Evolutionary conservation across 257 asterid species (phyloP), one percentile per base, ranked within the genome.

Genomic region (Fraxinus americana): DNA sequence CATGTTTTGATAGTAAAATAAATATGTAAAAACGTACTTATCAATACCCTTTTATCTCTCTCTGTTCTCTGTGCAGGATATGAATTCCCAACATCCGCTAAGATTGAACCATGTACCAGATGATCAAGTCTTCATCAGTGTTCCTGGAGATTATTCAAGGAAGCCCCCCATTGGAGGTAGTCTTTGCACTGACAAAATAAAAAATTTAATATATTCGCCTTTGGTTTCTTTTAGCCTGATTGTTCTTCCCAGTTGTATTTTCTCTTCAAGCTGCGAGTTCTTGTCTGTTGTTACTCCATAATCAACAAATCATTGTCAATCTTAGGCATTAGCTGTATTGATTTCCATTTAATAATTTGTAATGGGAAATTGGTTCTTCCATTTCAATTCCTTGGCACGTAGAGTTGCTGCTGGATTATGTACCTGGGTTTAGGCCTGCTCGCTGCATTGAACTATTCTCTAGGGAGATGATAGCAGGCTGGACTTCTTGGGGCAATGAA

Each of bases 91-190:
- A 61, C 80, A 73, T 79, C 43, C 80, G 74, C 77, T 75, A 25
- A 80, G 80, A 69, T 39, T 39, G 71, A 84, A 78, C 16, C 77
- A 12, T 39, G 80, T 88, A n/a, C 93, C 94, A 4, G 88, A 90
- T 63, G 87, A 88, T 78, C 90, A 81, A 83, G 92, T 93, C 11
- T 73, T 93, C 84, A 80, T 95, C 82, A 95, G 97, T 75, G 86
- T 95, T 70, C 99, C 99, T 5, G 97, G 99, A 39, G 99, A 91
- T 81, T 93, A 93, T 83, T 95, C 99, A 7, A 93, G 98, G 85
- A 95, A 95, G 74, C 97, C 99, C 71, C 98, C 97, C 4, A 48
- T 95, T 38, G 98, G 94, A 90, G 99, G 97, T 94, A 89, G 72
- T 29, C 19, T 13, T 70, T 59, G 57, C 43, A 36, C 39, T 71